Percentiles rank a stretch among this genome's conserved stretches.
Evolutionary conservation across 352 stramenopile genomes (phyloP).

Genomic region (Phytophthora brassicae): DNA sequence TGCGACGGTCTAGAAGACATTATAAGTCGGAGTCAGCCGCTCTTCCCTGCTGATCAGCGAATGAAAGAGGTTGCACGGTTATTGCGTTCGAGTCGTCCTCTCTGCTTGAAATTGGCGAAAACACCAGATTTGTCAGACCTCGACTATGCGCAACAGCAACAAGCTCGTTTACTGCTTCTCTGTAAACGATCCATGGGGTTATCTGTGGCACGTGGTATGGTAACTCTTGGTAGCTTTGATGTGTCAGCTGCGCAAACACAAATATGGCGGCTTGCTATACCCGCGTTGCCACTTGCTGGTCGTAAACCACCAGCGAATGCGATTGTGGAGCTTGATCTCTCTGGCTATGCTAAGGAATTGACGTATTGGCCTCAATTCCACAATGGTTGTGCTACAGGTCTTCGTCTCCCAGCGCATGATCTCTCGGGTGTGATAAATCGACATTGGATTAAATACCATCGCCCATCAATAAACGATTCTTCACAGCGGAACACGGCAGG

Average conservation of each 20-base stretch:
- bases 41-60: conserved; percentile 74
- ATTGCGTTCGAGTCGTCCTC: conserved; percentile 69
- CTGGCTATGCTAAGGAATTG: conserved; percentile 87
- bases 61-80: conserved; percentile 83
- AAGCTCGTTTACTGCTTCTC: conserved; percentile 93
- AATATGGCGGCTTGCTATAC: conserved; percentile 89
- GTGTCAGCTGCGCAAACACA: conserved; percentile 57
- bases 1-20: conserved; percentile 73
- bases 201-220: conserved; percentile 94
- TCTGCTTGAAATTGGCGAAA: conserved; percentile 78
- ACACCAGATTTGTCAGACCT: conserved; percentile 64
- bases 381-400: conserved; percentile 96
- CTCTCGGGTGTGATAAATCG: conserved; percentile 89
- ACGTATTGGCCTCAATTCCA: conserved; percentile 98
- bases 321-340: conserved; percentile 92
- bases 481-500: conserved; percentile 13
- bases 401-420: conserved; percentile 81
- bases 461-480: conserved; percentile 57
- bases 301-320: conserved; percentile 94
- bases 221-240: conserved; percentile 94
- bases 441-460: conserved; percentile 99
- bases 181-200: conserved; percentile 94
- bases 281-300: conserved; percentile 91
- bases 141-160: conserved; percentile 87
- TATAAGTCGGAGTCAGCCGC: conserved; percentile 47